Evolutionary conservation across 164 flowering plant species (phyloP), one percentile per base, ranked within the genome.

Genomic region (Stephania japonica): DNA sequence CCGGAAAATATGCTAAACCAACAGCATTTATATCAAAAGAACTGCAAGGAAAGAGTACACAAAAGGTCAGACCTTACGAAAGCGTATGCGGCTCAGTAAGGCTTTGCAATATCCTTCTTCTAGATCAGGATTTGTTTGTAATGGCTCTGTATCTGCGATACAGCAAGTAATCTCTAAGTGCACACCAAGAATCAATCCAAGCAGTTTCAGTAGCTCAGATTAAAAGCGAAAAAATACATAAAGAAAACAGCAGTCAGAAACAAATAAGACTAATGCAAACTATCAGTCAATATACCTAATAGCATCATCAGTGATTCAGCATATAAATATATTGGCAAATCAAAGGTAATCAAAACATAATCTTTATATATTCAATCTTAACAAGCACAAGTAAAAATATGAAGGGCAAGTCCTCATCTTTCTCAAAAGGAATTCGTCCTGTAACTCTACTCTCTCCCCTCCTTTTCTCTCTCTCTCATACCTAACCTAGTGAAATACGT

Each of bases 91-190:
- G 82, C 97, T 89, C 68, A 93, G 80, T 76, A 93, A 69, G 75
- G 99, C 93, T 82, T 86, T 89, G 91, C 97, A 96, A 70, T 83
- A 91, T 65, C 97, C 97, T 81, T 93, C 99, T 82, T 95, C 99
- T 77, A 93, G 70, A 78, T 88, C 89, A 68, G 73, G 81, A 83
- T 88, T 85, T 70, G 67, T 63, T 81, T 96, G 98, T 73, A 93
- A 77, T 25, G 98, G 94, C 75, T 90, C 97, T 69, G 86, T 59
- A 81, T 93, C 99, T 96, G 95, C 87, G 84, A 68, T 65, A 71
- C 44, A 69, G 79, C 19, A 56, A 53, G 61, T 6, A 72, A 50
- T 68, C 26, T n/a, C 21, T 42, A 24, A 7, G 70, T 42, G 61
- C 61, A 69, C 47, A 38, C n/a, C 47, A 56, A 59, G 7, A 67